Evolutionary conservation across 352 stramenopile species (phyloP), one percentile per base, ranked within the genome.

Genomic region (Plasmopara halstedii): DNA sequence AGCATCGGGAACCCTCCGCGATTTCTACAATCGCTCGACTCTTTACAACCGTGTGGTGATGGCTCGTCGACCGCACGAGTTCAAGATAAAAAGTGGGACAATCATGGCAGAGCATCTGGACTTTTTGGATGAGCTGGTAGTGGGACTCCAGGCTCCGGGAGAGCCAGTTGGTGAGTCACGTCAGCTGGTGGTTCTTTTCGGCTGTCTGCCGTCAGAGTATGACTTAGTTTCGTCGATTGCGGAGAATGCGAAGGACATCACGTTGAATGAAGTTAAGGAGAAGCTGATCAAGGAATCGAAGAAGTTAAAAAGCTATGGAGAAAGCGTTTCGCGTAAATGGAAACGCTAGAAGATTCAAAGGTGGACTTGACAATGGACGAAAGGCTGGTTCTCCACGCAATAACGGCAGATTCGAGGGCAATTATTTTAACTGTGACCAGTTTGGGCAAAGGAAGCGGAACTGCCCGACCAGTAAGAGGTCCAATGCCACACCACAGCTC

Each of bases 31-130:
- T 11, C 26, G 26, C 11, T 11, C 26, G 6, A 64, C 44, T n/a
- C 42, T 70, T 14, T 38, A 71, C 26, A 69, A 71, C 41, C 50
- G 50, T 19, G 35, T 67, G 0, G 25, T 29, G 7, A 29, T 70
- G n/a, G 62, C 64, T 5, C 19, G 27, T 2, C 45, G 35, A 0
- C 27, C 63, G 0, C 26, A 11, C 11, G 11, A 31, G 6, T 31
- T 31, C 26, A 31, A 31, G 26, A 31, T 31, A 11, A 11, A 31
- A 11, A 11, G 11, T 11, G 26, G 26, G 6, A 11, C 26, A 6
- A 31, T 11, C 6, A 31, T 31, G 26, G 26, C 26, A 11, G 26
- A 6, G 26, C 26, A 31, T 11, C 26, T 31, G 11, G 26, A 31
- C 11, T 6, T 31, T 6, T 31, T 31, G 6, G 26, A 31, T 11